phyloP scores from a whole-genome alignment of 129 eudicot species.

The Mikania micrantha region DNA sequence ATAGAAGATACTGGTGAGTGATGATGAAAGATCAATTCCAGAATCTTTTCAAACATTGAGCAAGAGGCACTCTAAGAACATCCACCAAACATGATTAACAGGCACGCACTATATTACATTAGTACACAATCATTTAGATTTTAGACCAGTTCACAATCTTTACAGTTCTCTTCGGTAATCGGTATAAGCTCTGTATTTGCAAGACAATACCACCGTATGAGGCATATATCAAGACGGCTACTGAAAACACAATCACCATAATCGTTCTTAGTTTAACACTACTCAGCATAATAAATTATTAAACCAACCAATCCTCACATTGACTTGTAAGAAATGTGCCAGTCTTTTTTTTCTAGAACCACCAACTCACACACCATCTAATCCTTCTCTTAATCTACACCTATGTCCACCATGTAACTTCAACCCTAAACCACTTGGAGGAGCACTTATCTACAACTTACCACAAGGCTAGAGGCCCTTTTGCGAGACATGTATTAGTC shows the following conservation, averaged over 20 bases:
- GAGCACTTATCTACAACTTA: too few relatives aligned
- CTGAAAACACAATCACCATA: slow-evolving; percentile 4
- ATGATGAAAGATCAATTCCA: neutral
- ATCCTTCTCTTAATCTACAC: too few relatives aligned
- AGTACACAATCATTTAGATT: neutral
- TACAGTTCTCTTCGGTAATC: slow-evolving; percentile 1
- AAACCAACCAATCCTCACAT: too few relatives aligned
- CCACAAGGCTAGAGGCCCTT: too few relatives aligned
- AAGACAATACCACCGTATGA: neutral
- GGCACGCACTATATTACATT: neutral
- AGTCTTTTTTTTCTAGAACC: too few relatives aligned
- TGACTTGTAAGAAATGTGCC: too few relatives aligned
- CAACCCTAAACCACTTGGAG: too few relatives aligned
- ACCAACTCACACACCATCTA: too few relatives aligned
- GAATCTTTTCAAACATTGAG: neutral
- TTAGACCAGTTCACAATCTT: neutral
- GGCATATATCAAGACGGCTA: neutral
- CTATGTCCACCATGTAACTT: too few relatives aligned
- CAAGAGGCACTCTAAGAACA: neutral
- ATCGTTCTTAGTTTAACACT: slow-evolving; percentile 1
- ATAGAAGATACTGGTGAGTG: neutral
- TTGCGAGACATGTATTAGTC: too few relatives aligned
- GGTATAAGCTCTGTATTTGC: neutral
- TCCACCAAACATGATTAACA: neutral
- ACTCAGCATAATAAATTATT: too few relatives aligned